phyloP scores from a whole-genome alignment of 2,329 filamentous ascomycete genomes.

The Aspergillus pseudonomiae region DNA sequence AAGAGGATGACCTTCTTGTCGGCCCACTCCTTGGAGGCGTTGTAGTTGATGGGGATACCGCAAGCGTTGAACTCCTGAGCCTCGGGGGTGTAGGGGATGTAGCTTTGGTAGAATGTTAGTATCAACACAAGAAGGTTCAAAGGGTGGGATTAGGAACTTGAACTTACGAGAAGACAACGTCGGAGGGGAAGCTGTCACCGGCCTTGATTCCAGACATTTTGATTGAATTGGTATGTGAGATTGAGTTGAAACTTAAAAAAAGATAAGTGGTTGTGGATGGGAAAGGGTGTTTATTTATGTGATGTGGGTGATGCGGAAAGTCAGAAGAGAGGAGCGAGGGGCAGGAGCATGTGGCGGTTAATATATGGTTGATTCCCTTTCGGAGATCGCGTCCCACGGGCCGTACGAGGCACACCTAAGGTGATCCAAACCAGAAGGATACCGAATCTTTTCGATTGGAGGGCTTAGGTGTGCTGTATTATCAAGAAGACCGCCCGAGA shows the following conservation, averaged over 20 bases:
- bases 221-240: constrained; percentile 14
- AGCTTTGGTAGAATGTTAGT: constrained; percentile 50
- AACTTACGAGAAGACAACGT: constrained; percentile 73
- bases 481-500: constrained; percentile 42
- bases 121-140: neutral
- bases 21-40: constrained; percentile 76
- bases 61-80: constrained; percentile 71
- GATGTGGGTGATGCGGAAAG: constrained; percentile 11
- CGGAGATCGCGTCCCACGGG: constrained; percentile 17
- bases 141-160: constrained; percentile 34
- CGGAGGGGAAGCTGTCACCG: constrained; percentile 81
- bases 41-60: constrained; percentile 75
- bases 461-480: constrained; percentile 23
- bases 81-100: constrained; percentile 76
- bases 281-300: constrained; percentile 17
- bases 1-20: constrained; percentile 73
- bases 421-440: constrained; percentile 41
- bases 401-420: constrained; percentile 26
- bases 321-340: constrained; percentile 10
- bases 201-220: constrained; percentile 71
- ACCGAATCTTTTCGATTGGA: constrained; percentile 41
- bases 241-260: neutral
- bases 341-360: constrained; percentile 23
- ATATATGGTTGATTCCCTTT: constrained; percentile 22
- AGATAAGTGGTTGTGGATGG: constrained; percentile 3